Percentiles rank a stretch among this genome's conserved stretches.
phyloP scores from a whole-genome alignment of 225 moss, liverwort and hornwort species.

The Marchantia paleacea region DNA sequence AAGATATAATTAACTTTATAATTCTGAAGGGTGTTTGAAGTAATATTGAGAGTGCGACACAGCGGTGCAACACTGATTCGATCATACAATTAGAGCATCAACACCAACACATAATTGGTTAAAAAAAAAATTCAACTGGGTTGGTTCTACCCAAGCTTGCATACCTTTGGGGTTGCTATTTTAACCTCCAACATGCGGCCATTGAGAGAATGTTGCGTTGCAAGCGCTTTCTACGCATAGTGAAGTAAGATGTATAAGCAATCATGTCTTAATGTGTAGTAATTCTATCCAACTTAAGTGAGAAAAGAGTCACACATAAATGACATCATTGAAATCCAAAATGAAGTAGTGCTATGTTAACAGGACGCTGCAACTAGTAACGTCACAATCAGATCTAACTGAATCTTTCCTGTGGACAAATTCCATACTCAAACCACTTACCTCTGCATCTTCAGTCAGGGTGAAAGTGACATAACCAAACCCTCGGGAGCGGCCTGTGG shows the following conservation, averaged over 20 bases:
- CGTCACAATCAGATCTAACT: not conserved
- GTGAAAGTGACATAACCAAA: conserved; percentile 93
- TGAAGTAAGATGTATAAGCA: not conserved
- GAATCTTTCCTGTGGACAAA: not conserved
- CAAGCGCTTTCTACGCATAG: conserved; percentile 73
- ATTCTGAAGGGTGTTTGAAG: not conserved
- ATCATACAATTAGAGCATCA: not conserved
- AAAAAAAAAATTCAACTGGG: too few relatives aligned
- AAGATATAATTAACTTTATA: not conserved
- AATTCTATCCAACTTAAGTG: not conserved
- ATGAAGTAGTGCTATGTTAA: not conserved
- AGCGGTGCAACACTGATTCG: not conserved
- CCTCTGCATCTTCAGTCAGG: conserved; percentile 81
- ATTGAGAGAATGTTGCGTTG: conserved; percentile 82
- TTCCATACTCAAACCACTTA: conserved; percentile 13
- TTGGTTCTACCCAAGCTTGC: not conserved
- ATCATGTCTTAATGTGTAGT: not conserved
- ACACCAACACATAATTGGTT: not conserved
- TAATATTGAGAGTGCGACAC: not conserved
- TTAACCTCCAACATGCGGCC: conserved; percentile 96
- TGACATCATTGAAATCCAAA: not conserved
- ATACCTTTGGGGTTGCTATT: conserved; percentile 89
- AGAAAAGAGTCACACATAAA: not conserved
- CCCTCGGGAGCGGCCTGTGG: conserved; percentile 84
- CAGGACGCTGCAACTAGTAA: not conserved